These are phyloP conservation scores for Sequoiadendron giganteum DNA, from an alignment of 75 land plant species.

Conservation along the genomic window DNA sequence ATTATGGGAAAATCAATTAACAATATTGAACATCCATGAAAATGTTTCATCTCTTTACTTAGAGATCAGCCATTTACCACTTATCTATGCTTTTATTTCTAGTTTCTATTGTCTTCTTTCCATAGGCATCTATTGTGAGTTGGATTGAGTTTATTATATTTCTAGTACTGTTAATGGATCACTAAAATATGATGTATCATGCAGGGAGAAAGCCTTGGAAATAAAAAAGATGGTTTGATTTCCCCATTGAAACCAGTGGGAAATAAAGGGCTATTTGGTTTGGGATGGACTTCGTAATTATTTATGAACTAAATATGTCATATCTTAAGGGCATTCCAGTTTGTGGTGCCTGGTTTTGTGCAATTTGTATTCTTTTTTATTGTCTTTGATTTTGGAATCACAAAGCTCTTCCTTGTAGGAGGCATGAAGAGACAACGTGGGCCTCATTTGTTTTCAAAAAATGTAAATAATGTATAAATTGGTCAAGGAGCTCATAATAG, in stretches of 20 bases:
- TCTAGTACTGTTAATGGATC: neutral
- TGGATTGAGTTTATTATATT: too few relatives aligned
- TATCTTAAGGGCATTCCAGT: neutral
- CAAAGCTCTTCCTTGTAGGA: neutral
- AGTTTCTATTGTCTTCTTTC: neutral
- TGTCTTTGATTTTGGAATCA: neutral
- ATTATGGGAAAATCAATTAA: neutral
- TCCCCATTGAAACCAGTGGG: conserved; percentile 1
- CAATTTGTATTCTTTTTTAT: neutral
- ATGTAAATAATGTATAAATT: neutral
- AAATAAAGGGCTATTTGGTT: neutral
- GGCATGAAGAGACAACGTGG: neutral
- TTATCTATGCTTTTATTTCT: neutral
- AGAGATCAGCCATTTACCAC: neutral
- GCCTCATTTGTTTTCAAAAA: neutral
- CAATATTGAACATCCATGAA: neutral
- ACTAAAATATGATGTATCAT: neutral
- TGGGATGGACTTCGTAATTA: neutral
- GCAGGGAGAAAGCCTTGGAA: conserved; percentile 2
- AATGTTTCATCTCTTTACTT: neutral
- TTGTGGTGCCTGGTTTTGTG: neutral
- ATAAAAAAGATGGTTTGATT: neutral
- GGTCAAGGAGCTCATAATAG: too few relatives aligned
- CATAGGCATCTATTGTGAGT: neutral
- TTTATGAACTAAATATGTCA: neutral